These are phyloP conservation scores for Quercus glauca DNA, from an alignment of 306 rosid genomes.

Conservation along the genomic window DNA sequence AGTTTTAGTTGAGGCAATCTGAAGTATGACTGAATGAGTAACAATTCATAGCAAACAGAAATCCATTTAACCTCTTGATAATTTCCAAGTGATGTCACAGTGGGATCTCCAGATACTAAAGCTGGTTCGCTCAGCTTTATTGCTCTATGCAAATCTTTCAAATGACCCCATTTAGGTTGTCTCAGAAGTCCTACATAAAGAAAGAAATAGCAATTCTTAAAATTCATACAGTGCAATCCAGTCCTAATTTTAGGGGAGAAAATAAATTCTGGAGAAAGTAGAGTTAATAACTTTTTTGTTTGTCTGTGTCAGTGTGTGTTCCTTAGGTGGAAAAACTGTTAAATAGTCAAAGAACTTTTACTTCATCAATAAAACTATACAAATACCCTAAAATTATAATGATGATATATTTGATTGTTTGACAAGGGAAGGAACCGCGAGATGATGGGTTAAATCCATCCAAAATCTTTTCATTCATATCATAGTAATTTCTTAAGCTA, in stretches of 20 bases:
- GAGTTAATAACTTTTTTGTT: not conserved
- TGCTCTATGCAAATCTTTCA: constrained; percentile 93
- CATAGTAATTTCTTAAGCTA: not conserved
- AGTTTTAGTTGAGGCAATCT: constrained; percentile 15
- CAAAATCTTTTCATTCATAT: not conserved
- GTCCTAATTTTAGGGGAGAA: not conserved
- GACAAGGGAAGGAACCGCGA: constrained; percentile 7
- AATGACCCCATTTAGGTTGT: constrained; percentile 98
- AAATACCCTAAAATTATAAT: not conserved
- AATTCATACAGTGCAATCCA: constrained; percentile 8
- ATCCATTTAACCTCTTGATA: constrained; percentile 62
- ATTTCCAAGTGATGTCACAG: constrained; percentile 61
- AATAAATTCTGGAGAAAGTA: not conserved
- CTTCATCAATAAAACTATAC: not conserved
- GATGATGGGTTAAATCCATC: not conserved
- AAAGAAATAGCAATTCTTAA: constrained; percentile 7
- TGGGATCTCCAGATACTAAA: constrained; percentile 73
- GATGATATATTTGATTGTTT: not conserved
- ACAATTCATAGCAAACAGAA: constrained; percentile 10
- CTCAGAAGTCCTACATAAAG: constrained; percentile 61
- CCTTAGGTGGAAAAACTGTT: not conserved
- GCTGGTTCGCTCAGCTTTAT: constrained; percentile 92
- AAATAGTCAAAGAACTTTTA: not conserved
- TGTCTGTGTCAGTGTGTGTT: not conserved
- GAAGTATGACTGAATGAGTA: constrained; percentile 4